phyloP scores from a whole-genome alignment of 1,284 basidiomycete genomes.

The Pseudozyma sp. region DNA sequence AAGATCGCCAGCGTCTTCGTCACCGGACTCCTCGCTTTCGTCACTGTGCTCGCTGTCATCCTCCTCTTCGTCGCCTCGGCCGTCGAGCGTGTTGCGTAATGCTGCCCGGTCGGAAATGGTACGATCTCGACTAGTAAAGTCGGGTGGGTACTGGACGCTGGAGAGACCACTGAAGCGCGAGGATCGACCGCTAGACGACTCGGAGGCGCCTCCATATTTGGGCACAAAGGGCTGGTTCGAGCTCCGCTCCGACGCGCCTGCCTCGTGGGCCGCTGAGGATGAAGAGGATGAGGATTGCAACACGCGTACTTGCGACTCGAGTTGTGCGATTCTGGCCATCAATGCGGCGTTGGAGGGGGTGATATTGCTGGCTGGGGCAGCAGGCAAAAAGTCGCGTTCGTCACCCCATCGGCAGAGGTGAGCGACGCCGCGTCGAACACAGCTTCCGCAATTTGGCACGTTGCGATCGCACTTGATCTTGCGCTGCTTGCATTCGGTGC shows the following conservation, averaged over 20 bases:
- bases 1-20: conserved; percentile 35
- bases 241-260: conserved; percentile 13
- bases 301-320: conserved; percentile 48
- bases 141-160: conserved; percentile 28
- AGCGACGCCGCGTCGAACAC: conserved; percentile 50
- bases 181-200: conserved; percentile 26
- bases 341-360: conserved; percentile 49
- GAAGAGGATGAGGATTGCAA: conserved; percentile 36
- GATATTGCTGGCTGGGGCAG: conserved; percentile 36
- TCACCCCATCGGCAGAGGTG: conserved; percentile 60
- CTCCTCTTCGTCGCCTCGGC: conserved; percentile 14
- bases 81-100: conserved; percentile 1
- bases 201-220: conserved; percentile 17
- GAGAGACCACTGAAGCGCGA: conserved; percentile 28
- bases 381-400: conserved; percentile 47
- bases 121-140: conserved; percentile 43
- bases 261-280: conserved; percentile 17
- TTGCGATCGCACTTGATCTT: conserved; percentile 61
- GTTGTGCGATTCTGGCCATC: conserved; percentile 52
- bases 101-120: conserved; percentile 1
- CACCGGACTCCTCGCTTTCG: conserved; percentile 34
- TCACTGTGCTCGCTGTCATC: conserved; percentile 39
- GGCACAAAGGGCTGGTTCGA: conserved; percentile 6
- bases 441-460: conserved; percentile 54
- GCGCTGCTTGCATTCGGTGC: conserved; percentile 56